phyloP scores from a whole-genome alignment of 1,139 yeast species.

The Yamadazyma dendronema region DNA sequence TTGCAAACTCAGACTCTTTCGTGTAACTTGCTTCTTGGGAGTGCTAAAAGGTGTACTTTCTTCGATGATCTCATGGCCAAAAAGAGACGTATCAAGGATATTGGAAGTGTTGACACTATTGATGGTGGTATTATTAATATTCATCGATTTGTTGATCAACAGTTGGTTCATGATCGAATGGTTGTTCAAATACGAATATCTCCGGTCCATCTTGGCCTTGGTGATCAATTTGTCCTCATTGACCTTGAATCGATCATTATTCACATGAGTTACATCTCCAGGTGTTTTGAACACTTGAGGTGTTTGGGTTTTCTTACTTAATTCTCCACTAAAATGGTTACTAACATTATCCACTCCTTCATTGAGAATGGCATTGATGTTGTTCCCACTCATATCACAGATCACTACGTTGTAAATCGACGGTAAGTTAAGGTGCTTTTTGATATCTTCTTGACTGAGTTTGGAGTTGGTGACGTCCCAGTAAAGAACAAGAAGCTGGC shows the following conservation, averaged over 20 bases:
- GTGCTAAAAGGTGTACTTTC: conserved; percentile 41
- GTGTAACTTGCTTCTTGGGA: conserved; percentile 23
- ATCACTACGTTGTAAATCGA: conserved; percentile 19
- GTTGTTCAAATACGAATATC: conserved; percentile 34
- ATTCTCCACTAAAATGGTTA: conserved; percentile 26
- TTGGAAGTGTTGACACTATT: conserved; percentile 9
- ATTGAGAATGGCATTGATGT: conserved; percentile 28
- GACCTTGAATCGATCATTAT: conserved; percentile 18
- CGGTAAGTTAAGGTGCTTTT: conserved; percentile 18
- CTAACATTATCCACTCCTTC: conserved; percentile 26
- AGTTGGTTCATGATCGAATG: conserved; percentile 20
- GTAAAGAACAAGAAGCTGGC: conserved; percentile 36
- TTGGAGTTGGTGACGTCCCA: conserved; percentile 35
- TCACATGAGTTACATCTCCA: conserved; percentile 3
- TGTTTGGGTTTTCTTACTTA: conserved; percentile 31
- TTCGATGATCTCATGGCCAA: conserved; percentile 40
- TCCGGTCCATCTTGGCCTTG: conserved; percentile 30
- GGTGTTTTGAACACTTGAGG: conserved; percentile 1
- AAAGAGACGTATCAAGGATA: conserved; percentile 16
- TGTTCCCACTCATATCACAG: conserved; percentile 35
- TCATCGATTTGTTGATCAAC: no score
- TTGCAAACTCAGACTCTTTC: conserved; percentile 23
- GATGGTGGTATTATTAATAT: neutral
- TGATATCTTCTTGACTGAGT: conserved; percentile 18
- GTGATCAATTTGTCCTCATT: conserved; percentile 27